A percentile compares a stretch with the other conserved stretches of the same genome.
Conservation (phyloP, 2,329 filamentous ascomycete species). For the Corynespora cassiicola region DNA sequence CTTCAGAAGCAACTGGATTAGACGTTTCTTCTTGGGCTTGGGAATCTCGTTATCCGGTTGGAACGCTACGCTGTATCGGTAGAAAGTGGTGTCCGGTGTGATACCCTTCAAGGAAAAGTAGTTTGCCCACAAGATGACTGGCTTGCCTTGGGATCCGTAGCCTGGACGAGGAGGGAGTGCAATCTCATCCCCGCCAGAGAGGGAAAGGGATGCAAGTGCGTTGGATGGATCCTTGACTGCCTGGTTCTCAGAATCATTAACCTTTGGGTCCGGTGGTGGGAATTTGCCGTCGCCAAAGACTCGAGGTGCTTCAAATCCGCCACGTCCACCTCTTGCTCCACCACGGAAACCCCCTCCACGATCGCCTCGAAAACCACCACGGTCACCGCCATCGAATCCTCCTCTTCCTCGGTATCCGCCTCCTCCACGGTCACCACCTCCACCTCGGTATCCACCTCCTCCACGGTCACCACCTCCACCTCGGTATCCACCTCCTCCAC, state of each 20-base stretch:
- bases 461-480: conserved; percentile 18
- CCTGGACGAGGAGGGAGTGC: conserved; percentile 31
- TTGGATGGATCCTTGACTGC: conserved; percentile 37
- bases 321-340: too few species aligned
- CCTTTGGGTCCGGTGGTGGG: conserved; percentile 38
- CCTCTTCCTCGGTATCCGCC: conserved; percentile 18
- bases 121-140: conserved; percentile 51
- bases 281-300: conserved; percentile 32
- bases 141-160: conserved; percentile 45
- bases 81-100: conserved; percentile 23
- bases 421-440: conserved; percentile 14
- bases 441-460: conserved; percentile 13
- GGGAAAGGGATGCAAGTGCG: conserved; percentile 26
- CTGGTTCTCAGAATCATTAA: conserved; percentile 36
- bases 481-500: conserved; percentile 11
- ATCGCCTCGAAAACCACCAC: conserved; percentile 11
- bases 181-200: too few species aligned
- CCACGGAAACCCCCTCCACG: conserved; percentile 9
- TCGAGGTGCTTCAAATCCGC: neutral
- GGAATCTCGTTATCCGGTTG: conserved; percentile 39
- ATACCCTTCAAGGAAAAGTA: conserved; percentile 46
- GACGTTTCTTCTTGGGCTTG: conserved; percentile 54
- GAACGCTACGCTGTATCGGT: conserved; percentile 38
- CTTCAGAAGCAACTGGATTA: conserved; percentile 55
- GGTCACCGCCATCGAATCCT: conserved; percentile 15